A percentile compares a stretch with the other conserved stretches of the same genome.
Conservation (phyloP, 2,329 filamentous ascomycete genomes). For the Monosporascus ibericus region DNA sequence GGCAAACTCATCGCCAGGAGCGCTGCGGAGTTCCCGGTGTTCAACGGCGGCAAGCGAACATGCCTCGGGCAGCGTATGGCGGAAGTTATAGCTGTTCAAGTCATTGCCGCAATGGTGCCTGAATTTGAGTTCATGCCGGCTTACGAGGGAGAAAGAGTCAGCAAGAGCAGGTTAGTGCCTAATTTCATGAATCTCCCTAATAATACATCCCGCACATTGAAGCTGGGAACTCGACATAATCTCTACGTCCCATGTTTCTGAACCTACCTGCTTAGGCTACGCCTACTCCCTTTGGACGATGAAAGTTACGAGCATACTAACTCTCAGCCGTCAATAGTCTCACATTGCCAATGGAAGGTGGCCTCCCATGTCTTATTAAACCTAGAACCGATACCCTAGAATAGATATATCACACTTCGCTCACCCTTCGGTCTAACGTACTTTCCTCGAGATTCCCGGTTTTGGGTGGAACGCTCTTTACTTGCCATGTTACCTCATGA, state of each 20-base stretch:
- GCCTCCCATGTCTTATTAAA: constrained; percentile 42
- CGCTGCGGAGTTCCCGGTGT: constrained; percentile 55
- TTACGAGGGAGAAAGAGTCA: constrained; percentile 42
- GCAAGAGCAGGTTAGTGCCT: constrained; percentile 42
- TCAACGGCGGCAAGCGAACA: constrained; percentile 56
- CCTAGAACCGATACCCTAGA: constrained; percentile 3
- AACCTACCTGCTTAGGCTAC: neutral
- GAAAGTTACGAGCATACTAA: neutral
- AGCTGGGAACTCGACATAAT: neutral
- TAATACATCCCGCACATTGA: neutral
- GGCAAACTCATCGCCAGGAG: constrained; percentile 37
- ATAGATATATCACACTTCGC: no score
- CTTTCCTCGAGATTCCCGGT: no score
- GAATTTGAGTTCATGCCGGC: constrained; percentile 45
- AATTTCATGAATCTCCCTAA: neutral
- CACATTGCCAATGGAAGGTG: constrained; percentile 58
- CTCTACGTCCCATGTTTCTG: neutral
- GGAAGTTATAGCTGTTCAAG: constrained; percentile 51
- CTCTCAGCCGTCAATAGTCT: constrained; percentile 22
- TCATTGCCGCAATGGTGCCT: constrained; percentile 42
- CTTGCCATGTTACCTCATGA: no score
- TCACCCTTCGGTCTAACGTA: no score
- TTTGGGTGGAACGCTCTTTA: no score
- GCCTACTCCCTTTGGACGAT: neutral
- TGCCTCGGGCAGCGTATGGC: constrained; percentile 62